Evolutionary conservation across 1,284 basidiomycete species (phyloP).

Genomic region (Coniophora puteana): DNA sequence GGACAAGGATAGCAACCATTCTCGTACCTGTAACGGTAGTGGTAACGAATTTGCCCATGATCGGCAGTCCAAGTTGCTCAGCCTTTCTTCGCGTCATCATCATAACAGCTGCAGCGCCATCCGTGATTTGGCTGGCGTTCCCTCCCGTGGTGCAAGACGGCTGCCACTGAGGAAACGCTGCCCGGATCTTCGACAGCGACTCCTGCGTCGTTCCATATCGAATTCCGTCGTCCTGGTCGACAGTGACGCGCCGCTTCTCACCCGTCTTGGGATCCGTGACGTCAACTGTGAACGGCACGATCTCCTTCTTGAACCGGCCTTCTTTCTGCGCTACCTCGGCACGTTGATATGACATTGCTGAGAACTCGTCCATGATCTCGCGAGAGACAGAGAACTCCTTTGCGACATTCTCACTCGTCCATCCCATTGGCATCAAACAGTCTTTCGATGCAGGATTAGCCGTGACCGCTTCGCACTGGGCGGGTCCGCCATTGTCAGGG

Average conservation of each 20-base stretch:
- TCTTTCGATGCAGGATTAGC: conserved; percentile 51
- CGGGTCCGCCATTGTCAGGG: conserved; percentile 61
- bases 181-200: conserved; percentile 59
- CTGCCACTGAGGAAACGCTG: conserved; percentile 90
- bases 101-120: conserved; percentile 83
- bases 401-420: conserved; percentile 71
- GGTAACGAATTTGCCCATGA: conserved; percentile 78
- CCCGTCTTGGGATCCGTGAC: conserved; percentile 54
- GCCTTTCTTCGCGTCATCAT: conserved; percentile 87
- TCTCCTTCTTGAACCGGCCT: conserved; percentile 75
- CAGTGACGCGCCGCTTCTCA: conserved; percentile 49
- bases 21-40: conserved; percentile 66
- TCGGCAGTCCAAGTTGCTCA: conserved; percentile 69
- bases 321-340: conserved; percentile 65
- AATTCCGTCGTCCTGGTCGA: conserved; percentile 82
- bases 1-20: conserved; percentile 2
- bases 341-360: conserved; percentile 76
- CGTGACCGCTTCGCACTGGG: conserved; percentile 57
- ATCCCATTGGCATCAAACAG: conserved; percentile 75
- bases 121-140: conserved; percentile 86
- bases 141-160: conserved; percentile 80
- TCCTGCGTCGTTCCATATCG: conserved; percentile 75
- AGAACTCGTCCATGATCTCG: conserved; percentile 82
- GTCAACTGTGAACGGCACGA: conserved; percentile 74
- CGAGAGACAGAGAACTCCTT: conserved; percentile 76